These are phyloP conservation scores for barrel medic (Medicago truncatula) DNA, from an alignment of 306 rosid species.

Conservation along the genomic window DNA sequence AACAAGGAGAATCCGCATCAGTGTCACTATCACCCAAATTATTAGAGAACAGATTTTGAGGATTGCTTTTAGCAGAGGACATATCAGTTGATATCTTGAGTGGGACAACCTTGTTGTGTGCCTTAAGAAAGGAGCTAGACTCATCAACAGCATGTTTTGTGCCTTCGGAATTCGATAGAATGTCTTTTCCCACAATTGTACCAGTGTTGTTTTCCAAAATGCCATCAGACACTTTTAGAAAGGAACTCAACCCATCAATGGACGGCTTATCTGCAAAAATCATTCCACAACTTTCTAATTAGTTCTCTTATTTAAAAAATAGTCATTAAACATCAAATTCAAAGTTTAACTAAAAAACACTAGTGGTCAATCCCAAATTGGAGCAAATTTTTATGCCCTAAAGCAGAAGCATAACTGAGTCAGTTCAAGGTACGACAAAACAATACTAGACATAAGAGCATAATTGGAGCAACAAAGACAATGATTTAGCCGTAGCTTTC, in stretches of 20 bases:
- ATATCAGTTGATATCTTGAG: conserved; percentile 43
- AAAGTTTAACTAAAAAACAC: conserved; percentile 13
- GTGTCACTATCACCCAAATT: conserved; percentile 52
- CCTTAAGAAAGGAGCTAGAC: conserved; percentile 34
- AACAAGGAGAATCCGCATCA: conserved; percentile 75
- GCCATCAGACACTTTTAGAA: conserved; percentile 36
- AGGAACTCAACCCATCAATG: conserved; percentile 42
- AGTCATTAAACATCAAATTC: background rate
- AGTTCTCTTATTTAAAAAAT: conserved; percentile 2
- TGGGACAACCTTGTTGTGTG: conserved; percentile 31
- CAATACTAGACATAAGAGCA: background rate
- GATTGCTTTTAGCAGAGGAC: conserved; percentile 41
- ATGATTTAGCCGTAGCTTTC: conserved; percentile 13
- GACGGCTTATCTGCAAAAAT: conserved; percentile 48
- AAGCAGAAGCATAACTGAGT: background rate
- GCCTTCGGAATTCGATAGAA: conserved; percentile 41
- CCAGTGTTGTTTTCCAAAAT: conserved; percentile 3
- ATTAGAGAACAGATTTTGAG: conserved; percentile 45
- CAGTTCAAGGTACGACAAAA: conserved; percentile 8
- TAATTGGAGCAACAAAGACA: conserved; percentile 3
- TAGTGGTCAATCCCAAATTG: conserved; percentile 7
- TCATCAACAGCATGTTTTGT: conserved; percentile 31
- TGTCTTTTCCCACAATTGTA: conserved; percentile 41
- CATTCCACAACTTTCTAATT: conserved; percentile 38
- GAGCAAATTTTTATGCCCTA: conserved; percentile 16